Evolutionary conservation across 176 grass and related monocot genomes (phyloP), one percentile per base, ranked within the genome.

Genomic region (Neostapfia colusana): DNA sequence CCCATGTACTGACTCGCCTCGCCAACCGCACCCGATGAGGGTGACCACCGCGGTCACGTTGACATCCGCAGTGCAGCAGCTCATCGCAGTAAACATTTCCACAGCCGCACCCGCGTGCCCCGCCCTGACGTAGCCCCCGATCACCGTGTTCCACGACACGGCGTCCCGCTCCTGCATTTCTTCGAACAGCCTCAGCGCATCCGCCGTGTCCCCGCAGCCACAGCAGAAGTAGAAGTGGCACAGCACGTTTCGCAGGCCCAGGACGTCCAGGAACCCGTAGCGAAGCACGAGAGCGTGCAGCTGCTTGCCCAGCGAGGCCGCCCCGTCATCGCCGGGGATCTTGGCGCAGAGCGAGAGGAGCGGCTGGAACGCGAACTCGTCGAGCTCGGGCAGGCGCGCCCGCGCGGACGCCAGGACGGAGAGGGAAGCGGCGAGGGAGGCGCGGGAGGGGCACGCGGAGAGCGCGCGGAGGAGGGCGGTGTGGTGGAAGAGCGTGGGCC

Each of bases 301-400:
- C 82, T 92, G 89, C 37, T 28, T 57, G 0, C 89, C 89, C 28
- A 78, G 10, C 5, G 35, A 78, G 20, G 24, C 40, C 25, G 70
- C 70, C 55, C 16, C 80, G 34, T 55, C 55, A 9, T 53, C 80
- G 25, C 0, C 1, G 6, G 24, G 20, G 2, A 42, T 73, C 82
- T 82, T 85, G 63, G 81, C 84, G 74, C 81, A 89, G 49, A 87
- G 72, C 70, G 86, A 77, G 57, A 88, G 37, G n/a, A 85, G 51
- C n/a, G 79, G 82, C 70, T 88, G 81, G 71, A 88, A 88, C 10
- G 73, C 81, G 85, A 91, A 88, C 77, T 85, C 84, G 66, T 91
- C 78, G 21, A 88, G 75, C 10, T 20, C 66, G 0, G 80, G 53
- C 51, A 88, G 80, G 51, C 85, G 62, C 26, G 69, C 9, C 60